Evolutionary conservation across 1,139 yeast genomes (phyloP), one percentile per base, ranked within the genome.

Genomic region (Magnusiomyces fungicola): DNA sequence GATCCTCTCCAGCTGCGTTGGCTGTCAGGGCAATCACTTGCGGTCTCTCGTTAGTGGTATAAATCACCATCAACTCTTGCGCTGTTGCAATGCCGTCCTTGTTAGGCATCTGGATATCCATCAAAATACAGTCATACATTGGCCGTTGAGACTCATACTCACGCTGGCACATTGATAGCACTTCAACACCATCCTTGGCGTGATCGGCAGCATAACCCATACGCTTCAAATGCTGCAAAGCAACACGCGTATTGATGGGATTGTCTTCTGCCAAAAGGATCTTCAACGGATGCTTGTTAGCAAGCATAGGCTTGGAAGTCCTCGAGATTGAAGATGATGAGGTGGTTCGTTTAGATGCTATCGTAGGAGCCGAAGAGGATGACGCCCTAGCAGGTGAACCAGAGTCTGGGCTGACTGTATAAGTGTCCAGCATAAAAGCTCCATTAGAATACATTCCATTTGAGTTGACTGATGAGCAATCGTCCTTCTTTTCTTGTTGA

Each of bases 101-200:
- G 21, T 72, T 63, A 2, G 81, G 81, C 78, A 76, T 74, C 57
- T 76, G 81, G 45, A 76, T 75, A 59, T 76, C 81, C 80, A 76
- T 75, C 50, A 76, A 64, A 2, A 76, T 70, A 44, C 75, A 69
- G 59, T 78, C 79, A 58, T 75, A 76, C 61, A 67, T 67, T 40
- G 64, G 65, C 23, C 69, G 71, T 2, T 58, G 58, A 4, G 50
- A 50, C 18, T 46, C 46, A 30, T 59, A 36, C 50, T 61, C 61
- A 10, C 59, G 60, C 38, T 66, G 61, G 54, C 76, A 74, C 58
- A 64, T 70, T 44, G 70, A 73, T 18, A 76, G 54, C 2, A 70
- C 80, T 52, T 74, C 79, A 22, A 74, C 72, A 0, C 81, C 81
- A 55, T 76, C 79, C 55, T 74, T 74, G 25, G 81, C 82, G 52